Evolutionary conservation across 148 eudicot species (phyloP).

Genomic region (Pouteria glomerata): DNA sequence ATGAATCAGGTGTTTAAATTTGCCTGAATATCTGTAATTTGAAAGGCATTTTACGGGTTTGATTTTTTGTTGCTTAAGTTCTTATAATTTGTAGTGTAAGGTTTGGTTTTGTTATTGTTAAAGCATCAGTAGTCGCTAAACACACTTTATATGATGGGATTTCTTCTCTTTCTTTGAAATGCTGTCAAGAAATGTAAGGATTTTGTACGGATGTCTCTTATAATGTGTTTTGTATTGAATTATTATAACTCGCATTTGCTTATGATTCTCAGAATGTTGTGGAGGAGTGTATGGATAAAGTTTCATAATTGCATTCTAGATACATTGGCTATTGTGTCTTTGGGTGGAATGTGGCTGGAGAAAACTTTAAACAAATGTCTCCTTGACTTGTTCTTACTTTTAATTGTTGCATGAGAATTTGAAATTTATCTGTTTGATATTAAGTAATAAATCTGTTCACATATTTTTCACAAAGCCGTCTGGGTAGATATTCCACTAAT

Average conservation of each 20-base stretch:
- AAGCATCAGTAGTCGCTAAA: not conserved
- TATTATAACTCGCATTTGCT: not conserved
- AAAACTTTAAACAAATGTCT: not conserved
- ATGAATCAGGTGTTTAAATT: not conserved
- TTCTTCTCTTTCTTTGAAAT: not conserved
- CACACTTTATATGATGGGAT: not conserved
- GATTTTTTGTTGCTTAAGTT: not conserved
- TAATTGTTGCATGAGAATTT: not conserved
- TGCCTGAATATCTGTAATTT: not conserved
- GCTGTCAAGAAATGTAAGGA: too few species aligned
- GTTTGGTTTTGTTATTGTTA: not conserved
- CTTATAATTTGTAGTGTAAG: not conserved
- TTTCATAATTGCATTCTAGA: not conserved
- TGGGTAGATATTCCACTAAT: not conserved
- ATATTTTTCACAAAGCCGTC: not conserved
- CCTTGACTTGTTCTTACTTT: not conserved
- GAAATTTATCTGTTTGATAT: not conserved
- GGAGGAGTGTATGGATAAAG: not conserved
- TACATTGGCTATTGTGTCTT: not conserved
- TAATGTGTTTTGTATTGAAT: not conserved
- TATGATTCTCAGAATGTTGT: too few species aligned
- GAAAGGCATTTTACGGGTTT: not conserved
- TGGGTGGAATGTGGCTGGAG: not conserved
- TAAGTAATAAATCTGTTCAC: not conserved
- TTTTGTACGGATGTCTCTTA: too few species aligned